phyloP scores from a whole-genome alignment of 305 asterid genomes.

The Striga hermonthica region DNA sequence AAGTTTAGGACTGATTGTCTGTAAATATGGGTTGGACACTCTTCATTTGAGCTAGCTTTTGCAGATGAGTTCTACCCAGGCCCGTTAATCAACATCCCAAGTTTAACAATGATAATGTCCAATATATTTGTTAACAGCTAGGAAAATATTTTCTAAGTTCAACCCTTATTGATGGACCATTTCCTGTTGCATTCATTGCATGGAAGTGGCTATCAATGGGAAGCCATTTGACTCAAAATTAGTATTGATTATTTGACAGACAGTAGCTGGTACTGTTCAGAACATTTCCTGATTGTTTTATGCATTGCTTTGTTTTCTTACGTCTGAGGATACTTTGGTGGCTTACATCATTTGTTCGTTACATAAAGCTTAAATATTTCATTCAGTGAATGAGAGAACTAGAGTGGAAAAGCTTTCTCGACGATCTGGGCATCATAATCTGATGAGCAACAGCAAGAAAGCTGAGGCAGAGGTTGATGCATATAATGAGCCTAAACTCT shows the following conservation, averaged over 20 bases:
- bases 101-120: too few relatives aligned
- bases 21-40: too few relatives aligned
- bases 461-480: slow-evolving; percentile 36
- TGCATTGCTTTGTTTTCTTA: not conserved
- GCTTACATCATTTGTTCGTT: not conserved
- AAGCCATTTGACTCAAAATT: slow-evolving; percentile 1
- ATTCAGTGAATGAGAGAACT: slow-evolving; percentile 34
- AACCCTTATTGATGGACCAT: too few relatives aligned
- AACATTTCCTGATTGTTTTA: slow-evolving; percentile 5
- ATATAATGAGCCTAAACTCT: slow-evolving; percentile 35
- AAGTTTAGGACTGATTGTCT: too few relatives aligned
- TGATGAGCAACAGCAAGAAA: slow-evolving; percentile 39
- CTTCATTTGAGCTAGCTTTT: too few relatives aligned
- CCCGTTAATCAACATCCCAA: too few relatives aligned
- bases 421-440: slow-evolving; percentile 36
- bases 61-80: too few relatives aligned
- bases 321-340: slow-evolving; percentile 7
- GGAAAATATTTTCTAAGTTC: too few relatives aligned
- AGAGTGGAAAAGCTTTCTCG: slow-evolving; percentile 41
- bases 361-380: slow-evolving; percentile 22
- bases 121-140: too few relatives aligned
- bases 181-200: too few relatives aligned
- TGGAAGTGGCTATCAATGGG: not conserved
- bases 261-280: not conserved
- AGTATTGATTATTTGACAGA: not conserved